Evolutionary conservation across 2,329 filamentous ascomycete species (phyloP), one percentile per base, ranked within the genome.

Genomic region (Sphaerostilbella broomeana): DNA sequence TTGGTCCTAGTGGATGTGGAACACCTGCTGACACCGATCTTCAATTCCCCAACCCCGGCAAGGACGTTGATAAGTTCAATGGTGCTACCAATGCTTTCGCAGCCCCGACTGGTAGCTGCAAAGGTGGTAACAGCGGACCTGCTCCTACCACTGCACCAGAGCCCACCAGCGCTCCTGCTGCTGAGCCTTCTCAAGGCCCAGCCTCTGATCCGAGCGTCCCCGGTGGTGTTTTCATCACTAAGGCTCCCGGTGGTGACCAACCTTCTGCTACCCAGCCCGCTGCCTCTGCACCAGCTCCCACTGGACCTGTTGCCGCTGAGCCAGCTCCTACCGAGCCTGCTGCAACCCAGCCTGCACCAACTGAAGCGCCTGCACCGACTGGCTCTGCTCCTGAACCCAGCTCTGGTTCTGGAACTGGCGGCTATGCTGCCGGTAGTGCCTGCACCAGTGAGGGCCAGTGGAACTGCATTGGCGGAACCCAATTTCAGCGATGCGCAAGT

Each of bases 31-130:
- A 62, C 15, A 55, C 62, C 5, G 75, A 83, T 34, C 64, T 83
- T 5, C 44, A 63, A 25, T 86, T 80, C 62, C 79, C 81, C 11
- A 58, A 77, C 35, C 75, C 82, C 0, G 84, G 84, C 2, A 52
- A 62, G 0, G 64, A 70, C 5, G 65, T 79, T 4, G 70, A 80
- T 40, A 62, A 60, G 9, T 62, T 70, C 42, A 69, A 69, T 28
- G 53, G 63, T 17, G 37, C 58, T 1, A 54, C 60, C 30, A 53
- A 62, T 26, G 61, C 54, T 25, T 56, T 69, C n/a, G 41, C 49
- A 2, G 42, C 28, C 1, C 52, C 59, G 8, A 16, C 10, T 19
- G 28, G 20, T 17, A 38, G 40, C 9, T n/a, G n/a, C n/a, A n/a
- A n/a, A n/a, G n/a, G n/a, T n/a, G n/a, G n/a, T n/a, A n/a, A n/a